phyloP scores from a whole-genome alignment of 768 basidiomycete genomes.

The Gloeopeniophorella convolvens region DNA sequence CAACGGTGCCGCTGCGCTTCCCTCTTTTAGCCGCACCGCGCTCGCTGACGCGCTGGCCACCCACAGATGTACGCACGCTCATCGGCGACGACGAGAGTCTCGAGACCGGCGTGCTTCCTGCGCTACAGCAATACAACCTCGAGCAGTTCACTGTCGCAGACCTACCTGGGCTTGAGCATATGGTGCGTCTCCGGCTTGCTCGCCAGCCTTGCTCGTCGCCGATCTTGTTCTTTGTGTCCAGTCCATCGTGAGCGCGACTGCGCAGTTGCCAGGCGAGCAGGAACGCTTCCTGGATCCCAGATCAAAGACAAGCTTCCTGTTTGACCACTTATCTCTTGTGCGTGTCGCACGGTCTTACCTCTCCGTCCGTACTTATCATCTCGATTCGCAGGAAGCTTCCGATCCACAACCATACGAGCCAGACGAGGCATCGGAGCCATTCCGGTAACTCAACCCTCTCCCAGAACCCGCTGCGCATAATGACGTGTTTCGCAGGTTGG shows the following conservation, averaged over 20 bases:
- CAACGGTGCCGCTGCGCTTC: conserved; percentile 48
- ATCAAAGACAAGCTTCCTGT: conserved; percentile 68
- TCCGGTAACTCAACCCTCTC: conserved; percentile 48
- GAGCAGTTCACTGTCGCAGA: conserved; percentile 84
- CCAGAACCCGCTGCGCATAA: neutral
- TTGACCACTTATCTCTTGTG: conserved; percentile 83
- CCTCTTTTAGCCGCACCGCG: neutral
- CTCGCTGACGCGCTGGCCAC: conserved; percentile 12
- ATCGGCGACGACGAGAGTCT: conserved; percentile 83
- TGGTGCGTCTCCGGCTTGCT: conserved; percentile 42
- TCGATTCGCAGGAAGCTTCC: conserved; percentile 57
- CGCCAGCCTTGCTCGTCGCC: neutral
- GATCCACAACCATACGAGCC: conserved; percentile 60
- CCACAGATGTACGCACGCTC: conserved; percentile 81
- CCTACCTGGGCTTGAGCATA: conserved; percentile 69
- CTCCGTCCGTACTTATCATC: neutral
- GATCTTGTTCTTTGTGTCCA: conserved; percentile 27
- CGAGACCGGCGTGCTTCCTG: conserved; percentile 69
- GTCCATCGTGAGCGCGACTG: conserved; percentile 79
- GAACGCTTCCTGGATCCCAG: conserved; percentile 82
- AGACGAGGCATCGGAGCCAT: conserved; percentile 60
- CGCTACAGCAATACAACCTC: conserved; percentile 78
- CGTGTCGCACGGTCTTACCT: conserved; percentile 25
- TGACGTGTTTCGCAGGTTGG: conserved; percentile 39
- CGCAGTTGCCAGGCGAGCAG: conserved; percentile 45